Evolutionary conservation across 257 asterid genomes (phyloP).

Genomic region (Anisodus acutangulus): DNA sequence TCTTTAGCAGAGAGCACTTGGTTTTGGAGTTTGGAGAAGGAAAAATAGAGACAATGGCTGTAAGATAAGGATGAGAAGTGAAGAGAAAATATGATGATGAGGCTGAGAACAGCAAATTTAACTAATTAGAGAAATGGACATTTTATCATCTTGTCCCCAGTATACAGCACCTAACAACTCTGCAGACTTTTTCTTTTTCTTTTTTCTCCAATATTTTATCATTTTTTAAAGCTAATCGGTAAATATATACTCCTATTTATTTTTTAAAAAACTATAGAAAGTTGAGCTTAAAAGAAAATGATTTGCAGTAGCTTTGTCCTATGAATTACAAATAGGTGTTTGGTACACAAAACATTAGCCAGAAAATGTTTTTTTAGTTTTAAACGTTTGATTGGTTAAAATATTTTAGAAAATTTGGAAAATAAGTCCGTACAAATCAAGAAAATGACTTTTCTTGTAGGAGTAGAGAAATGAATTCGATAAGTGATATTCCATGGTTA

Average conservation of each 20-base stretch:
- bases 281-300: neutral
- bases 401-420: too few relatives aligned
- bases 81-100: constrained; percentile 36
- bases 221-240: neutral
- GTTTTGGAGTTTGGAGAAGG: neutral
- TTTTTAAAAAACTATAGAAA: neutral
- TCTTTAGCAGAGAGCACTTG: constrained; percentile 19
- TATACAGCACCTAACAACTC: constrained; percentile 46
- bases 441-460: neutral
- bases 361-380: too few relatives aligned
- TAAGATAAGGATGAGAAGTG: constrained; percentile 41
- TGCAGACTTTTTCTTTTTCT: constrained; percentile 22
- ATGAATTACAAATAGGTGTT: neutral
- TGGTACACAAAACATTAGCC: too few relatives aligned
- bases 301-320: neutral
- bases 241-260: neutral
- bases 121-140: constrained; percentile 43
- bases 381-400: too few relatives aligned
- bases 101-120: constrained; percentile 35
- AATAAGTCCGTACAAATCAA: neutral
- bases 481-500: neutral
- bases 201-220: neutral
- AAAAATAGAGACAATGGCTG: constrained; percentile 25
- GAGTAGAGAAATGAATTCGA: neutral
- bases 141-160: constrained; percentile 50